These are phyloP conservation scores for Achaetomiella virescens DNA, from an alignment of 495 filamentous ascomycete species.

Conservation along the genomic window DNA sequence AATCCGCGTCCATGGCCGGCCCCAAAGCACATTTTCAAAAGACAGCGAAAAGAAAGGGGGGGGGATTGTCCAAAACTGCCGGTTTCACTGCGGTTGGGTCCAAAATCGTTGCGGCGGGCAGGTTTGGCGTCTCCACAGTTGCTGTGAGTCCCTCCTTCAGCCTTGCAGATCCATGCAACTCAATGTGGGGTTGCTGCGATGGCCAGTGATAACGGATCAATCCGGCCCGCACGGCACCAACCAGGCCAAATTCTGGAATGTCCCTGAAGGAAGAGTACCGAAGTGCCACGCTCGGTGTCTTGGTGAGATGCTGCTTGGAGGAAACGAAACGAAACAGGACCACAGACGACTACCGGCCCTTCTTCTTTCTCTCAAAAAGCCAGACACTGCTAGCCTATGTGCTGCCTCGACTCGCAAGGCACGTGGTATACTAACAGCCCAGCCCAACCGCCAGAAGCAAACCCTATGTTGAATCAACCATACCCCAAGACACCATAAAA, in stretches of 20 bases:
- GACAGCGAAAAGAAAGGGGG: not conserved
- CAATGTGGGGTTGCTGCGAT: not conserved
- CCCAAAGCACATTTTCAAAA: conserved; percentile 22
- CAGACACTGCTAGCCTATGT: conserved; percentile 4
- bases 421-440: conserved; percentile 8
- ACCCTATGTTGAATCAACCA: not conserved
- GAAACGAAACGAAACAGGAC: not conserved
- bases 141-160: not conserved
- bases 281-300: too few relatives aligned
- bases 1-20: conserved; percentile 50
- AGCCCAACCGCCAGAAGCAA: not conserved
- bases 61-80: conserved; percentile 8
- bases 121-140: not conserved
- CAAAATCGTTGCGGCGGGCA: conserved; percentile 3
- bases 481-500: not conserved
- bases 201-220: not conserved
- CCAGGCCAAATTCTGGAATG: too few relatives aligned
- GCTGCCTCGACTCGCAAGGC: conserved; percentile 7
- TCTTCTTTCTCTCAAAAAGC: not conserved
- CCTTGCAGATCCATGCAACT: not conserved
- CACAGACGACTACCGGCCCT: not conserved
- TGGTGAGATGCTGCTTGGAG: too few relatives aligned
- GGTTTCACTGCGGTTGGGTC: not conserved
- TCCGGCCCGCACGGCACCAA: not conserved
- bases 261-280: too few relatives aligned